Conservation (phyloP, 2,329 filamentous ascomycete genomes). For the Orbilia javanica region DNA sequence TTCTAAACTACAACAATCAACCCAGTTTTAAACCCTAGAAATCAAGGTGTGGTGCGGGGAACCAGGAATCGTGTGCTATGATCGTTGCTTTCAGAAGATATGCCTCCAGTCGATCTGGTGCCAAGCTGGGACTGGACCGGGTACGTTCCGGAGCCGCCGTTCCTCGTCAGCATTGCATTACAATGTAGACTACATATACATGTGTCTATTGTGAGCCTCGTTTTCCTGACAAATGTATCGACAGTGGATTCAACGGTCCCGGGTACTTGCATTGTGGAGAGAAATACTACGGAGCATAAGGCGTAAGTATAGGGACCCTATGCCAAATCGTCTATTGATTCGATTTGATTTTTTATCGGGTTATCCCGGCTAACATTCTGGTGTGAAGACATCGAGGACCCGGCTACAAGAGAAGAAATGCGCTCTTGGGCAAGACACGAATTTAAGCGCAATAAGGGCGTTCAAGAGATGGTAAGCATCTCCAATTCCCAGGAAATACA, state of each 20-base stretch:
- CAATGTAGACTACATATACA: not conserved
- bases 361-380: not conserved
- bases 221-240: constrained; percentile 32
- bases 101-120: constrained; percentile 39
- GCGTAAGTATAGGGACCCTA: constrained; percentile 27
- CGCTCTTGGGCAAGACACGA: constrained; percentile 54
- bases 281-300: constrained; percentile 43
- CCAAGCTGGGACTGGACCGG: constrained; percentile 46
- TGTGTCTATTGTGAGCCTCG: constrained; percentile 10
- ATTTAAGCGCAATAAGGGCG: constrained; percentile 53
- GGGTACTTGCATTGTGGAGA: constrained; percentile 50
- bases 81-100: constrained; percentile 41
- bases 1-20: constrained; percentile 46
- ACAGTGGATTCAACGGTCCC: constrained; percentile 53
- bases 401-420: constrained; percentile 45
- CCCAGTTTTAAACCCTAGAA: constrained; percentile 16
- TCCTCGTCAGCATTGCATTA: constrained; percentile 35
- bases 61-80: constrained; percentile 48
- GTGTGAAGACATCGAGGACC: constrained; percentile 44
- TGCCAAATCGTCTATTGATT: not conserved
- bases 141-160: constrained; percentile 40
- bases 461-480: constrained; percentile 46
- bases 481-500: constrained; percentile 4
- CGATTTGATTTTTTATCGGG: not conserved
- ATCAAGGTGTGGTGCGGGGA: constrained; percentile 13